phyloP scores from a whole-genome alignment of 305 asterid genomes.

The Coffea humblotiana region DNA sequence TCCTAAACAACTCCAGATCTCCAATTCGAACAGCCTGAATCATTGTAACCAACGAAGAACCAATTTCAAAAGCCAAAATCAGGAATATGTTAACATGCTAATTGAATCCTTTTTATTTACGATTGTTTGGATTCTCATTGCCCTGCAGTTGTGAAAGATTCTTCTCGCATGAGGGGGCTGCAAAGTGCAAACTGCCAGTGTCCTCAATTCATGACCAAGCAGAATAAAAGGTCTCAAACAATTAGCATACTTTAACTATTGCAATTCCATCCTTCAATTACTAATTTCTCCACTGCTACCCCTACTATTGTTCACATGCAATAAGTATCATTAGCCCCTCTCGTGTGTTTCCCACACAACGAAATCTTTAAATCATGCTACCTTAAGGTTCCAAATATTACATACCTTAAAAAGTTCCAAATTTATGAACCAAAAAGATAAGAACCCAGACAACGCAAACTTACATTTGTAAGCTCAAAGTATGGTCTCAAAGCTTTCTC shows the following conservation, averaged over 20 bases:
- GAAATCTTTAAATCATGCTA: background rate
- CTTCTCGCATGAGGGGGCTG: background rate
- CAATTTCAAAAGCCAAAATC: background rate
- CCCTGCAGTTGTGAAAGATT: background rate
- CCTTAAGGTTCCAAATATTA: background rate
- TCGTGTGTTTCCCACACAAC: background rate
- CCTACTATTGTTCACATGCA: background rate
- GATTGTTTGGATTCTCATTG: too few species aligned
- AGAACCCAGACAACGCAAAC: slow-evolving; percentile 21
- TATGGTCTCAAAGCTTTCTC: slow-evolving; percentile 88
- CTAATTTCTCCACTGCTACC: background rate
- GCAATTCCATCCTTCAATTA: background rate
- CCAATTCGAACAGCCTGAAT: slow-evolving; percentile 93
- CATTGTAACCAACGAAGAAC: background rate
- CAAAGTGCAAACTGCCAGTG: background rate
- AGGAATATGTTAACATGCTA: background rate
- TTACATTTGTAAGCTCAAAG: slow-evolving; percentile 95
- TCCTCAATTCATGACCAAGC: background rate
- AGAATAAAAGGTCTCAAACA: background rate
- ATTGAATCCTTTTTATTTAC: too few species aligned
- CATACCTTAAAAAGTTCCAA: background rate
- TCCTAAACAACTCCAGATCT: slow-evolving; percentile 79
- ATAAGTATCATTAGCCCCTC: background rate
- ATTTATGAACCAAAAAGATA: background rate
- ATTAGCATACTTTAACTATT: background rate